phyloP scores from a whole-genome alignment of 305 asterid genomes.

The Solanum chacoense region DNA sequence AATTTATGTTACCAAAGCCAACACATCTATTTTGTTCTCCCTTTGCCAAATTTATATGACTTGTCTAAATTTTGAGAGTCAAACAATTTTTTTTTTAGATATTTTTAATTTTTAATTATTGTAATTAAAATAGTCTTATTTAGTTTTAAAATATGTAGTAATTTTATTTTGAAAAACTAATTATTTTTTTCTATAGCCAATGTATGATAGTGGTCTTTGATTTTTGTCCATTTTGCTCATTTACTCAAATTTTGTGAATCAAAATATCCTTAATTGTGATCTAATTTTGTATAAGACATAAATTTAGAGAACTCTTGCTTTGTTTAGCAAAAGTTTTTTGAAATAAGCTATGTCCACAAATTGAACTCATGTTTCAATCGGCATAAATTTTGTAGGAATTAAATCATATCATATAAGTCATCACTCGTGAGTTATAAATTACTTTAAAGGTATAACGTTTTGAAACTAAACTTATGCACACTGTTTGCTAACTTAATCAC shows the following conservation, averaged over 20 bases:
- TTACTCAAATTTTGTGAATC: fast-evolving
- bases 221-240: neutral
- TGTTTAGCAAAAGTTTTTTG: too few relatives aligned
- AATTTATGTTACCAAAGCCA: neutral
- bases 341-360: fast-evolving
- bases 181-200: neutral
- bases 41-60: neutral
- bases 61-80: neutral
- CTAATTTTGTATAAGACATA: neutral
- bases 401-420: too few relatives aligned
- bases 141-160: neutral
- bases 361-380: fast-evolving
- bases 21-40: neutral
- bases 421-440: neutral
- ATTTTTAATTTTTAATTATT: too few relatives aligned
- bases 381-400: fast-evolving
- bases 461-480: neutral
- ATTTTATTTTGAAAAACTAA: too few relatives aligned
- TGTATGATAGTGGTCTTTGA: neutral
- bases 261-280: too few relatives aligned
- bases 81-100: too few relatives aligned
- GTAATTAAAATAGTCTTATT: too few relatives aligned
- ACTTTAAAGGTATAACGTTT: neutral
- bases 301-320: neutral
- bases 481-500: neutral